Conservation (phyloP, 1,139 yeast species). For the Martiniozyma asiatica region DNA sequence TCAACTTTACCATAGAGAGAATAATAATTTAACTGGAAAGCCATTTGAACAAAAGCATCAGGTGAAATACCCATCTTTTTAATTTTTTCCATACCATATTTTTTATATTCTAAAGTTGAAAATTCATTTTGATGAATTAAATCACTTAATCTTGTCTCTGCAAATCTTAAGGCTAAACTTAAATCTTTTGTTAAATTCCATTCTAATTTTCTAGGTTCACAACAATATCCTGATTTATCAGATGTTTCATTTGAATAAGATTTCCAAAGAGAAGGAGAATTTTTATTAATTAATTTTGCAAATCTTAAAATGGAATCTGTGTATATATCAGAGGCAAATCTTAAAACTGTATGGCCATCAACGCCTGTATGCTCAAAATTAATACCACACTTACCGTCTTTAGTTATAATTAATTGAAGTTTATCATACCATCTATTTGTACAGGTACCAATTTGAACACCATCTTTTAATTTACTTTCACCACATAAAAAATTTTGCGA, state of each 20-base stretch:
- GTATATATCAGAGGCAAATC: conserved; percentile 82
- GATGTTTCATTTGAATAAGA: conserved; percentile 16
- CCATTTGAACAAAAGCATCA: conserved; percentile 91
- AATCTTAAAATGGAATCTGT: conserved; percentile 82
- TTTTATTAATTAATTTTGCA: conserved; percentile 72
- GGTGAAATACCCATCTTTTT: conserved; percentile 85
- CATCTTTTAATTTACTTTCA: conserved; percentile 62
- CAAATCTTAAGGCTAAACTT: conserved; percentile 72
- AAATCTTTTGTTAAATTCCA: conserved; percentile 77
- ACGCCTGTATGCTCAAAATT: conserved; percentile 94
- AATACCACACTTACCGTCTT: conserved; percentile 86
- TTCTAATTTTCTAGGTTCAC: conserved; percentile 74
- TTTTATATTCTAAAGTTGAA: conserved; percentile 63
- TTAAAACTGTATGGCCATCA: conserved; percentile 85
- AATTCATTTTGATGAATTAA: conserved; percentile 85
- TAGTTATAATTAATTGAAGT: conserved; percentile 78
- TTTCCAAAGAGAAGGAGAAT: conserved; percentile 72
- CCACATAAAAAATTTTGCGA: conserved; percentile 84
- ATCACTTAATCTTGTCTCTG: conserved; percentile 81
- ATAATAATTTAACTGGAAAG: conserved; percentile 86
- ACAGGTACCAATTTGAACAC: conserved; percentile 87
- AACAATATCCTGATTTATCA: conserved; percentile 7
- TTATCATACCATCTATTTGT: conserved; percentile 94
- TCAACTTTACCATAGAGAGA: conserved; percentile 88
- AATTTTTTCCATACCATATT: conserved; percentile 67